A percentile compares a stretch with the other conserved stretches of the same genome.
phyloP scores from a whole-genome alignment of 192 early-diverging fungal species.

The Backusella sp. region DNA sequence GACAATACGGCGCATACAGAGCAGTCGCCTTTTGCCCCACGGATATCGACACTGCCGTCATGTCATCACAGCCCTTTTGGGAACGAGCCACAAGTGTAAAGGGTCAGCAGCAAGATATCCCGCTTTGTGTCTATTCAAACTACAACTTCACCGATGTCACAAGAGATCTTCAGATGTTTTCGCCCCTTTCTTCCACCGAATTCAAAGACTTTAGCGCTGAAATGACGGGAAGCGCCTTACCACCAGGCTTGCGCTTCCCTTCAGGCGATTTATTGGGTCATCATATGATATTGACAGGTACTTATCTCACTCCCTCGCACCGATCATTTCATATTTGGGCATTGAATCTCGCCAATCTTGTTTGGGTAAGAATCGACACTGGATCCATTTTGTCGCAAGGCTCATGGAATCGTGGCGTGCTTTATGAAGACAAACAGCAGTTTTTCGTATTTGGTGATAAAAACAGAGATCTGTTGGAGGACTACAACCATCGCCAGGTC shows the following conservation, averaged over 20 bases:
- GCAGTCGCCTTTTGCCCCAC: constrained; percentile 54
- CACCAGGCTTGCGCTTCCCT: constrained; percentile 76
- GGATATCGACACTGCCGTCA: constrained; percentile 1
- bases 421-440: constrained; percentile 57
- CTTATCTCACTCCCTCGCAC: constrained; percentile 59
- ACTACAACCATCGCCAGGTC: constrained; percentile 73
- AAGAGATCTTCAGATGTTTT: constrained; percentile 64
- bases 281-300: constrained; percentile 65
- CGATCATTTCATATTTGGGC: constrained; percentile 70
- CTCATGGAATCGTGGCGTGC: constrained; percentile 70
- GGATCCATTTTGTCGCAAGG: constrained; percentile 65
- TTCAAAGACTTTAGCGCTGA: constrained; percentile 60
- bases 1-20: constrained; percentile 70
- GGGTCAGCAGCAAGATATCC: background rate
- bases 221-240: constrained; percentile 60
- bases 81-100: background rate
- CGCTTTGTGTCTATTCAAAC: constrained; percentile 69
- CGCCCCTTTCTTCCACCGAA: constrained; percentile 47
- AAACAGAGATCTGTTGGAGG: constrained; percentile 60
- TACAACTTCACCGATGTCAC: constrained; percentile 73
- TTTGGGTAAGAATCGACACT: constrained; percentile 63
- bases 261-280: constrained; percentile 63
- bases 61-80: background rate
- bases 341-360: constrained; percentile 51
- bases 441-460: constrained; percentile 70